Evolutionary conservation across 441 rosid genomes (phyloP).

Genomic region (Viola pubescens): DNA sequence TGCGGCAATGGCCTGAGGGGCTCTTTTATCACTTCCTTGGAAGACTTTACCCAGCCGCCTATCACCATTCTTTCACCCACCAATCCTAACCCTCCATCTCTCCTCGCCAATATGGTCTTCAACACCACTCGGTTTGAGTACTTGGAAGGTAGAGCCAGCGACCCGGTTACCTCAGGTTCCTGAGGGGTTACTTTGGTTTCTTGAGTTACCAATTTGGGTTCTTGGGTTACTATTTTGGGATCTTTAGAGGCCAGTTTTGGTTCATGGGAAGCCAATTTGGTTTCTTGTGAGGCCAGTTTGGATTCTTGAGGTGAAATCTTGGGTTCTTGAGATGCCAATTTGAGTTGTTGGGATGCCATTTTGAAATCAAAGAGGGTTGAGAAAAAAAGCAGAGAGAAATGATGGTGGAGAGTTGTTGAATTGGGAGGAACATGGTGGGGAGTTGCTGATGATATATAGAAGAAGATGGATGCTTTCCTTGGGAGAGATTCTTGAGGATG

Average conservation of each 20-base stretch:
- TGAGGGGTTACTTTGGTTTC: not conserved
- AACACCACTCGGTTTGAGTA: slow-evolving; percentile 60
- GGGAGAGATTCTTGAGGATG: slow-evolving; percentile 24
- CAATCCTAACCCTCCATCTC: slow-evolving; percentile 42
- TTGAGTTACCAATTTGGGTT: slow-evolving; percentile 5
- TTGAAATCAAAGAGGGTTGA: slow-evolving; percentile 1
- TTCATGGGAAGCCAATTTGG: slow-evolving; percentile 8
- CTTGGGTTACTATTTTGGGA: not conserved
- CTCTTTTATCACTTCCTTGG: slow-evolving; percentile 45
- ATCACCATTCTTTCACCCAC: slow-evolving; percentile 47
- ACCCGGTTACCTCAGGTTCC: not conserved
- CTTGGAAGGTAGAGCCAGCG: slow-evolving; percentile 20
- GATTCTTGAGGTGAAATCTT: slow-evolving; percentile 15
- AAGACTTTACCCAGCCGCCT: slow-evolving; percentile 90
- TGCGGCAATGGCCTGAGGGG: not conserved
- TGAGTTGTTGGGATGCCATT: slow-evolving; percentile 26
- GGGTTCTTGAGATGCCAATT: not conserved
- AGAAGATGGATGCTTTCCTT: slow-evolving; percentile 29
- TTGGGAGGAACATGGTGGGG: slow-evolving; percentile 10
- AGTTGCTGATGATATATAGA: slow-evolving; percentile 28
- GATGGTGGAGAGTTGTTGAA: not conserved
- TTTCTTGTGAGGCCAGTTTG: not conserved
- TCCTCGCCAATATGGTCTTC: slow-evolving; percentile 41
- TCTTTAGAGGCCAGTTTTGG: slow-evolving; percentile 19
- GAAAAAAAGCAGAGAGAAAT: not conserved